Conservation (phyloP, 352 stramenopile species). For the Phytophthora ohioensis region DNA sequence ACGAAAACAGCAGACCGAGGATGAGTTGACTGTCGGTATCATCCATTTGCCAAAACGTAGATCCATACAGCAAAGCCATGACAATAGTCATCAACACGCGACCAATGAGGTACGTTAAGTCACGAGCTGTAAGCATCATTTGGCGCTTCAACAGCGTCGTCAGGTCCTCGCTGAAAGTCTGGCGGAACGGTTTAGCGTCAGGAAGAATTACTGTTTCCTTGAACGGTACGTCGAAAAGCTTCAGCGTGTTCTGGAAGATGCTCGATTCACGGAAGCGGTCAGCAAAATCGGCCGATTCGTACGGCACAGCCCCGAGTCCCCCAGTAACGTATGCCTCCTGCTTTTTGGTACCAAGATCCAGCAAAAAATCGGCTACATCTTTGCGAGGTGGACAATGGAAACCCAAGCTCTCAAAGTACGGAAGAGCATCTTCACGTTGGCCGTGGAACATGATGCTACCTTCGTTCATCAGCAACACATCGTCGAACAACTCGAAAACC, state of each 20-base stretch:
- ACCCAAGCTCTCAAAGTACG: slow-evolving; percentile 57
- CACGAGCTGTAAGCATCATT: slow-evolving; percentile 71
- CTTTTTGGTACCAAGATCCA: slow-evolving; percentile 31
- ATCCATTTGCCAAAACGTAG: slow-evolving; percentile 71
- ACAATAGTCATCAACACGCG: slow-evolving; percentile 64
- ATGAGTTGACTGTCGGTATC: slow-evolving; percentile 59
- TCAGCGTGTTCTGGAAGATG: slow-evolving; percentile 57
- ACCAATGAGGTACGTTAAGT: slow-evolving; percentile 57
- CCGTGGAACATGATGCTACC: slow-evolving; percentile 65
- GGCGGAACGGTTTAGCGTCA: slow-evolving; percentile 48
- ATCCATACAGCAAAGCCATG: slow-evolving; percentile 70
- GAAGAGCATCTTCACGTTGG: slow-evolving; percentile 43
- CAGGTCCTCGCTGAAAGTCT: slow-evolving; percentile 53
- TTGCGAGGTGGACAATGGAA: slow-evolving; percentile 43
- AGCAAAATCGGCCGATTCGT: slow-evolving; percentile 49
- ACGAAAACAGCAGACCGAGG: slow-evolving; percentile 89
- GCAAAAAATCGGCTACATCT: slow-evolving; percentile 26
- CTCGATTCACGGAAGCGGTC: slow-evolving; percentile 50
- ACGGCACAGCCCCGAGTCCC: slow-evolving; percentile 19
- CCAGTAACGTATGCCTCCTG: slow-evolving; percentile 18
- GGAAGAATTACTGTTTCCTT: slow-evolving; percentile 36
- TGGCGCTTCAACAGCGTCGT: slow-evolving; percentile 58
- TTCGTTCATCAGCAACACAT: slow-evolving; percentile 61
- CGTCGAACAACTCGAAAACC: slow-evolving; percentile 65
- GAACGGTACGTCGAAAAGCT: slow-evolving; percentile 37